phyloP scores from a whole-genome alignment of 2,329 filamentous ascomycete species.

The Scedosporium dehoogii region DNA sequence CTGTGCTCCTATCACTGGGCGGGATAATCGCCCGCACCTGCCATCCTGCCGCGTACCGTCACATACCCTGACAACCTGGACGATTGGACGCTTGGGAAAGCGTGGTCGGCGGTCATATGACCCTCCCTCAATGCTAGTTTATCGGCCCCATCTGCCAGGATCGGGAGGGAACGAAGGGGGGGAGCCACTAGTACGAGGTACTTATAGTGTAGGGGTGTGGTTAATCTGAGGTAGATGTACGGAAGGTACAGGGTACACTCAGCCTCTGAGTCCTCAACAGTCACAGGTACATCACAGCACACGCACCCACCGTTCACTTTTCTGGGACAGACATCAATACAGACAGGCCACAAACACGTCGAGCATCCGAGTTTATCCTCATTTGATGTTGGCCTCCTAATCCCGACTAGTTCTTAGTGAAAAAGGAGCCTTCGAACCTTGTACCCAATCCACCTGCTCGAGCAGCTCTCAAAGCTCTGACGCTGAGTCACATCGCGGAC shows the following conservation, averaged over 20 bases:
- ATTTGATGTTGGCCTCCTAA: no score
- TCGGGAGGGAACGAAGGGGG: neutral
- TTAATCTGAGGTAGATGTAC: neutral
- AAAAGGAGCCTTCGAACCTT: no score
- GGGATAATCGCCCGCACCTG: no score
- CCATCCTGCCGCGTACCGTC: no score
- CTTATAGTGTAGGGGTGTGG: neutral
- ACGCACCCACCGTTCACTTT: neutral
- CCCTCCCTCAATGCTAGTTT: conserved; percentile 3
- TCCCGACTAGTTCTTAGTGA: no score
- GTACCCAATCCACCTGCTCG: no score
- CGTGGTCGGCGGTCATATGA: conserved; percentile 5
- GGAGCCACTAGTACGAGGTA: neutral
- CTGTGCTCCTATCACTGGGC: no score
- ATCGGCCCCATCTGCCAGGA: conserved; percentile 3
- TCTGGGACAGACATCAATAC: neutral
- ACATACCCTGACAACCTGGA: neutral
- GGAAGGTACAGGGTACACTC: no score
- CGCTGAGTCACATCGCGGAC: no score
- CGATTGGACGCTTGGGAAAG: neutral
- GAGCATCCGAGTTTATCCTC: no score
- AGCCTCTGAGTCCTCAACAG: neutral
- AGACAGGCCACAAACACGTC: neutral
- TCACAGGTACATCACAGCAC: neutral
- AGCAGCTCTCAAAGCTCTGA: no score